phyloP scores from a whole-genome alignment of 1,284 basidiomycete genomes.

The Ceratobasidium sp. region DNA sequence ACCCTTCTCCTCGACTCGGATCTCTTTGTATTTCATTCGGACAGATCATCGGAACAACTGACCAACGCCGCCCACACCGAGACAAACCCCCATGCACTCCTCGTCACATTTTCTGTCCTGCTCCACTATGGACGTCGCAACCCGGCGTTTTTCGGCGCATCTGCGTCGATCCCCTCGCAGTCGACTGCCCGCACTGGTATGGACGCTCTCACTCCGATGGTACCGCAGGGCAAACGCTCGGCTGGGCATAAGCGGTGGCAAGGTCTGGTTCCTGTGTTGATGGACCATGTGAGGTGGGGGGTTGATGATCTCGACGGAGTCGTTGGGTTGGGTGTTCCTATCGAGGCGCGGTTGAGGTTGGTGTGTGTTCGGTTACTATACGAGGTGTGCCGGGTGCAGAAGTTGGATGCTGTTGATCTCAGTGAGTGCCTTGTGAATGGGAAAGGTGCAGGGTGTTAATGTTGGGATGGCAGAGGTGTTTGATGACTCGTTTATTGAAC shows the following conservation, averaged over 20 bases:
- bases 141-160: conserved; percentile 71
- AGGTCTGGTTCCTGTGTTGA: conserved; percentile 78
- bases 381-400: conserved; percentile 90
- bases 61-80: conserved; percentile 72
- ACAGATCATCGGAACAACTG: conserved; percentile 83
- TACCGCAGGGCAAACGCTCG: conserved; percentile 31
- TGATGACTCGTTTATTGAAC: conserved; percentile 84
- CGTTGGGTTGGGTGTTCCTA: conserved; percentile 57
- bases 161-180: conserved; percentile 15
- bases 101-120: conserved; percentile 81
- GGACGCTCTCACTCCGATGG: conserved; percentile 27
- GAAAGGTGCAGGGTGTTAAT: not conserved
- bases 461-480: conserved; percentile 71
- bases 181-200: conserved; percentile 1
- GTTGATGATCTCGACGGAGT: conserved; percentile 66
- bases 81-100: conserved; percentile 86
- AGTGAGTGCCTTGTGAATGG: conserved; percentile 57
- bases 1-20: conserved; percentile 78
- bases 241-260: conserved; percentile 74
- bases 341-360: conserved; percentile 79
- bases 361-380: conserved; percentile 82
- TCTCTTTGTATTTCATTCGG: conserved; percentile 85
- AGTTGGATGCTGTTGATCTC: conserved; percentile 75
- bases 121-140: conserved; percentile 77
- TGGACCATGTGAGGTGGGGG: conserved; percentile 73